Evolutionary conservation across 441 rosid species (phyloP), one percentile per base, ranked within the genome.

Genomic region (Populus hybrid): DNA sequence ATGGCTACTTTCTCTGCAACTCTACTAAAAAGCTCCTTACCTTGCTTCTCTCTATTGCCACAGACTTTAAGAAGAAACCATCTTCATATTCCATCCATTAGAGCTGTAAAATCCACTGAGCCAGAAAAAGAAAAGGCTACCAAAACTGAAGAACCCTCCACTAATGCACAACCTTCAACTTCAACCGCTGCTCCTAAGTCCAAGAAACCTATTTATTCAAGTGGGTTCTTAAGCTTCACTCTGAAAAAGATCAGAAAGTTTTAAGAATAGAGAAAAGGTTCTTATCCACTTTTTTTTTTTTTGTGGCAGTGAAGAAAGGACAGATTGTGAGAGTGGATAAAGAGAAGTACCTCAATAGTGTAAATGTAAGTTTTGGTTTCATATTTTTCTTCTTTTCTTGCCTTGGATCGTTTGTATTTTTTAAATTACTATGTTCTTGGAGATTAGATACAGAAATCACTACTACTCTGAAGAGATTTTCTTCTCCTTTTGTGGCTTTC

Each of bases 311-410:
- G 98, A 95, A 92, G 90, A 95, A 95, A 83, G 99, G 99, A 11
- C 98, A 95, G 88, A 92, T 95, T 72, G 99, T 93, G 82, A 92
- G 95, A 76, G 99, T 95, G 76, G 97, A 93, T 21, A 95, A 93
- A 81, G 96, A 93, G 66, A 93, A 93, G 89, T 93, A 95, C 80
- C 97, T 95, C 26, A 89, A 89, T 75, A 93, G 99, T 76, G 42
- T 95, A 63, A 93, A 95, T 83, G 98, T 92, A 85, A 73, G 84
- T 72, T 21, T 61, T 16, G 23, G 42, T 42, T 64, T 59, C 18
- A 11, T 36, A 10, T n/a, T 70, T 24, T 66, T 10, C 46, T 54
- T 83, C 76, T 11, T 34, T 20, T 14, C 42, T 28, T 26, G 6
- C 16, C 6, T 46, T 46, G 11, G 6, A 0, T 14, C 57, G 57